phyloP scores from a whole-genome alignment of 805 yeast species.

The Lipomyces chichibuensis region DNA sequence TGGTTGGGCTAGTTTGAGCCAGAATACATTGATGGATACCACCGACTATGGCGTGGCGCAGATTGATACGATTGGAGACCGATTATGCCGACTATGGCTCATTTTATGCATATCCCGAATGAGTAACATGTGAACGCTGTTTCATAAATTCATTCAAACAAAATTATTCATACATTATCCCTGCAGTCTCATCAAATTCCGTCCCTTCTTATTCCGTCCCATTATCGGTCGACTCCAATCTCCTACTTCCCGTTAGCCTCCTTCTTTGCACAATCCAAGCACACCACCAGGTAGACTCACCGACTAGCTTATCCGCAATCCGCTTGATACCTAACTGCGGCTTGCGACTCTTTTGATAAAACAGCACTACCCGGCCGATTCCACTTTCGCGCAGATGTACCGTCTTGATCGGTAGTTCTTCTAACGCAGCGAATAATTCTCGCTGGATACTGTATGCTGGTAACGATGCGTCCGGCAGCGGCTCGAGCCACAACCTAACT shows the following conservation, averaged over 20 bases:
- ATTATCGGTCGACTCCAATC: constrained; percentile 99
- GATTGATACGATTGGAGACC: too few species aligned
- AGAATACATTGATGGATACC: too few species aligned
- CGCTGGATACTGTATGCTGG: constrained; percentile 98
- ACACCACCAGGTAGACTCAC: constrained; percentile 3
- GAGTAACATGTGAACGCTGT: too few species aligned
- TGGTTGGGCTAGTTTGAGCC: too few species aligned
- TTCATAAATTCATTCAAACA: too few species aligned
- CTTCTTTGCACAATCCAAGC: not conserved
- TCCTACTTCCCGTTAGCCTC: constrained; percentile 48
- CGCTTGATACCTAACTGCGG: constrained; percentile 87
- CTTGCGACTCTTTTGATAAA: constrained; percentile 85
- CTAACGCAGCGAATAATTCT: constrained; percentile 73
- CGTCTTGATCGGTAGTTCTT: constrained; percentile 86
- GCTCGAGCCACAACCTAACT: constrained; percentile 95
- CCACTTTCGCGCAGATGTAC: constrained; percentile 94
- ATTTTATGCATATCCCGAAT: too few species aligned
- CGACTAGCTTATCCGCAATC: constrained; percentile 80
- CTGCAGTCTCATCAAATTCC: constrained; percentile 6
- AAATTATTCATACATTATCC: not conserved
- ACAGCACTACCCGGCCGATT: constrained; percentile 88
- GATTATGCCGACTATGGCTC: too few species aligned
- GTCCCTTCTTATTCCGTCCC: constrained; percentile 36
- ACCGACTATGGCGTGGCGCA: too few species aligned
- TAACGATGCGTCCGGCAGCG: constrained; percentile 94